These are phyloP conservation scores for Arachnopeziza araneosa DNA, from an alignment of 2,329 filamentous ascomycete genomes.

Conservation along the genomic window DNA sequence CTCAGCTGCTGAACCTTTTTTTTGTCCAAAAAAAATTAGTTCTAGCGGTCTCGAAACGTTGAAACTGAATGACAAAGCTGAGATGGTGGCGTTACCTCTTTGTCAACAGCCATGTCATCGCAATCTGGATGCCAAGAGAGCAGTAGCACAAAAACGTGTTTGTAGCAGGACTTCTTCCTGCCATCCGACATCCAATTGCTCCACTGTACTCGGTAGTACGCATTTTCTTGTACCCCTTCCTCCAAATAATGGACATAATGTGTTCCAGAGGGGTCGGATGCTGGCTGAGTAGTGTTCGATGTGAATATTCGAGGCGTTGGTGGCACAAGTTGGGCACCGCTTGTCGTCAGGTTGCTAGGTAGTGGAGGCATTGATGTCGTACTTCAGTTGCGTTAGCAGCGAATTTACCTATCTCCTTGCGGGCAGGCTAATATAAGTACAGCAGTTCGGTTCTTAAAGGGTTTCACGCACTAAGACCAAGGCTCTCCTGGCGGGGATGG, in stretches of 20 bases:
- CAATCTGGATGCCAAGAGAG: slow-evolving; percentile 8
- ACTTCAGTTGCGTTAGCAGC: not conserved
- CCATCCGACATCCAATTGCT: slow-evolving; percentile 4
- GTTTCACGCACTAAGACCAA: not conserved
- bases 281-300: not conserved
- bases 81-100: not conserved
- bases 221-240: slow-evolving; percentile 3
- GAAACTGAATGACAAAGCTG: not conserved
- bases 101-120: slow-evolving; percentile 8
- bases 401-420: not conserved
- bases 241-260: slow-evolving; percentile 3
- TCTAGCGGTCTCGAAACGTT: not conserved
- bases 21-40: not conserved
- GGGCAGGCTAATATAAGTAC: not conserved
- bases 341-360: not conserved
- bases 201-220: slow-evolving; percentile 3
- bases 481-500: not conserved
- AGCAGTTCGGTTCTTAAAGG: not conserved
- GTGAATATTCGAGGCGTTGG: not conserved
- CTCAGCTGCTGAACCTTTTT: slow-evolving; percentile 6
- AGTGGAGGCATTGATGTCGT: not conserved
- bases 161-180: slow-evolving; percentile 1
- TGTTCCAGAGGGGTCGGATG: not conserved
- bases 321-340: not conserved
- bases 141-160: slow-evolving; percentile 6